These are phyloP conservation scores for Starmerella potacharoeniae DNA, from an alignment of 805 yeast genomes.

Conservation along the genomic window DNA sequence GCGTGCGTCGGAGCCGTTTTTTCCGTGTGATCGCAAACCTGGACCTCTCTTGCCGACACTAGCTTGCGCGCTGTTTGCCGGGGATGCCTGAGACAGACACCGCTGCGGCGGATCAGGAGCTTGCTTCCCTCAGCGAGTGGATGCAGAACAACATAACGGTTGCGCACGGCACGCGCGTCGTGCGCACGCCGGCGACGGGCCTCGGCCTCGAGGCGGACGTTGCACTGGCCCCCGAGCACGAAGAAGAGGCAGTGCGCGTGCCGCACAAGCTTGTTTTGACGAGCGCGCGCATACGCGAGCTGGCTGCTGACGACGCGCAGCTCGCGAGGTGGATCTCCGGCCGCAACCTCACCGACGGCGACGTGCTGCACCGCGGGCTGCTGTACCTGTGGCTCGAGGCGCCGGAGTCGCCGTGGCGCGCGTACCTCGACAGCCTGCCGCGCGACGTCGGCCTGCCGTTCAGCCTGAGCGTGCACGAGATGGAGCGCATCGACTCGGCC, in stretches of 20 bases:
- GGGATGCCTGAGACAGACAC: too few relatives aligned
- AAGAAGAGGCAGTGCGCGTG: conserved; percentile 7
- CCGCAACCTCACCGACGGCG: conserved; percentile 2
- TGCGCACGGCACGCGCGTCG: background rate
- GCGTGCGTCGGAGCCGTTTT: background rate
- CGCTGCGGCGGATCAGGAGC: background rate
- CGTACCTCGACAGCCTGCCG: conserved; percentile 25
- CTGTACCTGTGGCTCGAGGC: conserved; percentile 15
- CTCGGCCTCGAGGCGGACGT: background rate
- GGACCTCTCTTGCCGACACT: too few relatives aligned
- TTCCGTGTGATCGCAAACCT: background rate
- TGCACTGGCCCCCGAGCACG: background rate
- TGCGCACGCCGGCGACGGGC: background rate
- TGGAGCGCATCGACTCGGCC: conserved; percentile 21
- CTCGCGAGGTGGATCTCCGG: conserved; percentile 14
- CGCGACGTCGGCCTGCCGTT: conserved; percentile 26
- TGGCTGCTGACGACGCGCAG: conserved; percentile 9
- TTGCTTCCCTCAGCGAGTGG: background rate
- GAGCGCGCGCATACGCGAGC: conserved; percentile 4
- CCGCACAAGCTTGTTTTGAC: conserved; percentile 14
- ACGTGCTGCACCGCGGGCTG: conserved; percentile 18
- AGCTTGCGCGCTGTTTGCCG: too few relatives aligned
- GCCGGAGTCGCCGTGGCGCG: conserved; percentile 13
- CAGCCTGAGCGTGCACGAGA: conserved; percentile 23
- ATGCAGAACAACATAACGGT: background rate